Evolutionary conservation across 2,329 filamentous ascomycete genomes (phyloP).

Genomic region (Arthrobotrys sphaeroides): DNA sequence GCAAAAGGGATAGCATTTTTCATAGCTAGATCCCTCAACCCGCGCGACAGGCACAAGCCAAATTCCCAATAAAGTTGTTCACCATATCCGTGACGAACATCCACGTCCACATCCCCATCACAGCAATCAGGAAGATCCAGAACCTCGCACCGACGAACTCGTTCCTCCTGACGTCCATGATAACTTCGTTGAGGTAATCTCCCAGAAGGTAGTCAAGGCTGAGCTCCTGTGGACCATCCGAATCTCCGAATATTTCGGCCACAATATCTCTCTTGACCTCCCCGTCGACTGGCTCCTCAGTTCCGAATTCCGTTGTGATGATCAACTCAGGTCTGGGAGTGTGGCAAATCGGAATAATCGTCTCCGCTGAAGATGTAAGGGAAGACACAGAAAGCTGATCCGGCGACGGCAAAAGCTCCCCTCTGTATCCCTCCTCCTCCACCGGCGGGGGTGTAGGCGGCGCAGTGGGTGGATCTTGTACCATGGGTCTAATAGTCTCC

Average conservation of each 20-base stretch:
- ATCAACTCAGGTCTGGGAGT: constrained; percentile 21
- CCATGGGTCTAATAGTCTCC: constrained; percentile 32
- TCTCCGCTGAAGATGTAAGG: constrained; percentile 41
- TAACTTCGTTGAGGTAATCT: constrained; percentile 51
- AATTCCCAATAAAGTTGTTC: constrained; percentile 35
- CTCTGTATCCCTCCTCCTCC: constrained; percentile 8
- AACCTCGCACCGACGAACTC: constrained; percentile 49
- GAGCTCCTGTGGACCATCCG: constrained; percentile 16
- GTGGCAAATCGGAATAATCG: constrained; percentile 15
- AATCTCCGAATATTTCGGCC: constrained; percentile 9
- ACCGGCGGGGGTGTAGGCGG: constrained; percentile 43
- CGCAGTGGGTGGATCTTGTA: constrained; percentile 48
- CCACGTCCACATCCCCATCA: constrained; percentile 52
- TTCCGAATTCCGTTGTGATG: constrained; percentile 6
- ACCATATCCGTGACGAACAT: constrained; percentile 49
- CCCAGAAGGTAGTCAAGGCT: constrained; percentile 50
- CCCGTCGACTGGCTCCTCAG: constrained; percentile 6
- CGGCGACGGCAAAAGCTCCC: constrained; percentile 22
- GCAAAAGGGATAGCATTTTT: background rate
- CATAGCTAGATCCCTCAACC: background rate
- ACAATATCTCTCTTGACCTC: constrained; percentile 3
- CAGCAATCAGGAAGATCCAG: constrained; percentile 48
- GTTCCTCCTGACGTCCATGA: constrained; percentile 45
- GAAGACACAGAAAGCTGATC: constrained; percentile 48
- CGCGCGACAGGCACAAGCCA: constrained; percentile 28